A percentile compares a stretch with the other conserved stretches of the same genome.
Conservation (phyloP, 768 basidiomycete species). For the Dentipellis fragilis region DNA sequence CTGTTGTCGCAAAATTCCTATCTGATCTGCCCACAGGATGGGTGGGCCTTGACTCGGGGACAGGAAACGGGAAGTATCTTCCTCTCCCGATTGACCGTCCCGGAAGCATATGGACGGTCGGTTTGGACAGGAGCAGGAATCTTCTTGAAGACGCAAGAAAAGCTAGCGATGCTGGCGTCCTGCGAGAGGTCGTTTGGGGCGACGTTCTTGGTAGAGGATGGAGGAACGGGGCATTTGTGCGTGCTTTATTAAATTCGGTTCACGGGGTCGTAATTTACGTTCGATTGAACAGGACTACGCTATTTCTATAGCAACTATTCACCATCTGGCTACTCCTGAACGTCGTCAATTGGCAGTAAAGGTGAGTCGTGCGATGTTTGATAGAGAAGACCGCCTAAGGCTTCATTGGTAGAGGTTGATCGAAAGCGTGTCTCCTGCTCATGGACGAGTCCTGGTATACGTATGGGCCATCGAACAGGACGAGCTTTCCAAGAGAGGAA, state of each 20-base stretch:
- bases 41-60: conserved; percentile 89
- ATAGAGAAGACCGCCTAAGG: neutral
- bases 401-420: conserved; percentile 41
- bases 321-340: conserved; percentile 78
- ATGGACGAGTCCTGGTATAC: conserved; percentile 82
- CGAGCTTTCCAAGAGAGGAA: conserved; percentile 63
- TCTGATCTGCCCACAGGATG: conserved; percentile 61
- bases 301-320: conserved; percentile 95
- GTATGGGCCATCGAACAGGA: conserved; percentile 98
- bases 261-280: too few relatives aligned
- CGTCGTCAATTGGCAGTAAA: conserved; percentile 67
- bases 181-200: conserved; percentile 70
- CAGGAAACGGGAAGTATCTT: conserved; percentile 97
- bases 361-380: conserved; percentile 29
- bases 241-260: conserved; percentile 19
- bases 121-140: conserved; percentile 75
- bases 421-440: conserved; percentile 48
- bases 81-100: conserved; percentile 59
- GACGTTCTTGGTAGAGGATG: conserved; percentile 68
- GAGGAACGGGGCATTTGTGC: conserved; percentile 74
- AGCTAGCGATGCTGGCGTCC: conserved; percentile 36
- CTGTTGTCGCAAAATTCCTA: conserved; percentile 72
- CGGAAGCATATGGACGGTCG: conserved; percentile 59
- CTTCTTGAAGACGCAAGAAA: conserved; percentile 64
- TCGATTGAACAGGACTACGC: conserved; percentile 69